phyloP scores from a whole-genome alignment of 129 eudicot genomes.

The Ambrosia artemisiifolia region DNA sequence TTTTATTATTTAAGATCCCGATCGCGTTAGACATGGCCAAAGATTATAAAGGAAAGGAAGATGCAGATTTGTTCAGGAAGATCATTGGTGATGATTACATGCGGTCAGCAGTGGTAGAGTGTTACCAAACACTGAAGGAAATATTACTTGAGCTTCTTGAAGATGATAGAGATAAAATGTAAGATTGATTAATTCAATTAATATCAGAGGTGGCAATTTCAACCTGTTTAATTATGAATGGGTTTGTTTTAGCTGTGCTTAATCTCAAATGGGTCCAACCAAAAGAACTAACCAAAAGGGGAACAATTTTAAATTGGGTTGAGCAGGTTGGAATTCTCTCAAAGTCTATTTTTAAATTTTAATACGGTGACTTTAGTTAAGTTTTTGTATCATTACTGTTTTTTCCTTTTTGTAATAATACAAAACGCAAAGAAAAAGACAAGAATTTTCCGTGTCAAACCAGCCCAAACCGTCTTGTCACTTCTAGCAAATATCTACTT shows the following conservation, averaged over 20 bases:
- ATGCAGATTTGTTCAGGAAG: conserved; percentile 77
- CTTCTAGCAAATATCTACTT: conserved; percentile 9
- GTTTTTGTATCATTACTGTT: not conserved
- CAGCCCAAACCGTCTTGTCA: not conserved
- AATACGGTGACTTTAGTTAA: not conserved
- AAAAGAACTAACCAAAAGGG: not conserved
- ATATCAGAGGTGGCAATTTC: conserved; percentile 2
- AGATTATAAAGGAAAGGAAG: conserved; percentile 79
- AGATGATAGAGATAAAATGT: conserved; percentile 66
- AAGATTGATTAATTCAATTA: conserved; percentile 19
- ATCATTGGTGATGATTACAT: conserved; percentile 76
- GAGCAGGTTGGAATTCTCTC: not conserved
- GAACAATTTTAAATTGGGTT: not conserved
- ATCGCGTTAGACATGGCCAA: conserved; percentile 99
- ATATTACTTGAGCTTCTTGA: conserved; percentile 51
- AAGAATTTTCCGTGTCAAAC: not conserved
- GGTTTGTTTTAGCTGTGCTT: not conserved
- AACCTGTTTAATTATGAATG: not conserved
- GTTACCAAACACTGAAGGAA: conserved; percentile 73
- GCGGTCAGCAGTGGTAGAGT: conserved; percentile 84
- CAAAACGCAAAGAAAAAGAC: not conserved
- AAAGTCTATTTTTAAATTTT: not conserved
- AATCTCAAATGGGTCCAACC: not conserved
- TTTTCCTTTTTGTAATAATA: not conserved
- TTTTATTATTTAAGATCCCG: conserved; percentile 60